Evolutionary conservation across 768 basidiomycete genomes (phyloP).

Genomic region (Fomitopsis pulvina): DNA sequence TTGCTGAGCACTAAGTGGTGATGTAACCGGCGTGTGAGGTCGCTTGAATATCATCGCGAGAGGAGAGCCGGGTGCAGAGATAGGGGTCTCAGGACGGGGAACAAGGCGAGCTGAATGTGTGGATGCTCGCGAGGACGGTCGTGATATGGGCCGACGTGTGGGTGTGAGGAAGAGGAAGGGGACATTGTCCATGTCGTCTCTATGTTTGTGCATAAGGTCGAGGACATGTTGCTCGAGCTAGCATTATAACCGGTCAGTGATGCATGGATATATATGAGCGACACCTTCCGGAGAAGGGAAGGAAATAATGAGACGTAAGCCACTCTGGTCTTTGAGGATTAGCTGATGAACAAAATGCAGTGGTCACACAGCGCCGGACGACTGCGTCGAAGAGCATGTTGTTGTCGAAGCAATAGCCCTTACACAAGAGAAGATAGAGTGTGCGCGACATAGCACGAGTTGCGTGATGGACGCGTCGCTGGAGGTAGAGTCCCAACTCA

Average conservation of each 20-base stretch:
- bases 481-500: conserved; percentile 27
- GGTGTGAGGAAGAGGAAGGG: conserved; percentile 81
- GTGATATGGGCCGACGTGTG: conserved; percentile 69
- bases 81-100: conserved; percentile 69
- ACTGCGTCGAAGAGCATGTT: no score
- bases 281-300: no score
- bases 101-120: conserved; percentile 58
- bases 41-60: conserved; percentile 67
- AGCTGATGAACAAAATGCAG: no score
- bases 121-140: conserved; percentile 76
- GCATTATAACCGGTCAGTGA: no score
- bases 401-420: no score
- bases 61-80: conserved; percentile 70
- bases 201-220: conserved; percentile 93
- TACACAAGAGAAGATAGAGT: background rate
- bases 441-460: background rate
- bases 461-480: background rate
- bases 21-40: conserved; percentile 74
- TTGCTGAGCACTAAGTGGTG: conserved; percentile 58
- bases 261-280: no score
- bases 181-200: conserved; percentile 77
- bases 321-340: no score
- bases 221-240: conserved; percentile 86
- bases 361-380: no score
- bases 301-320: no score